These are phyloP conservation scores for Nakaseomyces delphensis DNA, from an alignment of 1,139 yeast genomes.

Conservation along the genomic window DNA sequence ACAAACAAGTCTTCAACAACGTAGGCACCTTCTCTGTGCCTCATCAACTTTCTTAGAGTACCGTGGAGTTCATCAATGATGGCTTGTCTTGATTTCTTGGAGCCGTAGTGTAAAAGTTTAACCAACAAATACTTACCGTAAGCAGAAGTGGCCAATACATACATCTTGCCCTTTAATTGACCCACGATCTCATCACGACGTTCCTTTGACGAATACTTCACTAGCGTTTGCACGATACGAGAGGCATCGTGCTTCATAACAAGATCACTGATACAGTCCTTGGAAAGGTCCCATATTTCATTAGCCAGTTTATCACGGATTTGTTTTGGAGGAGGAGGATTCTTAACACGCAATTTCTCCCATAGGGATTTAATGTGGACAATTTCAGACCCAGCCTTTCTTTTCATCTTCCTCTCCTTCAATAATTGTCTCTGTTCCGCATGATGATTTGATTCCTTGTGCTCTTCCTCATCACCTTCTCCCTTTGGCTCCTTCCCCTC, in stretches of 20 bases:
- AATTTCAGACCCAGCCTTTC: slow-evolving; percentile 79
- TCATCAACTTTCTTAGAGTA: slow-evolving; percentile 80
- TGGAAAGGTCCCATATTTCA: slow-evolving; percentile 77
- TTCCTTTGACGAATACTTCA: slow-evolving; percentile 74
- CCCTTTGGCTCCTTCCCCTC: slow-evolving; percentile 24
- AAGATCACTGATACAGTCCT: slow-evolving; percentile 70
- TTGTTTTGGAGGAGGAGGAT: slow-evolving; percentile 70
- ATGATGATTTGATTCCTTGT: slow-evolving; percentile 39
- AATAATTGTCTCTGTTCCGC: slow-evolving; percentile 73
- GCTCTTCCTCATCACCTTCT: slow-evolving; percentile 20
- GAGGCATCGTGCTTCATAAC: slow-evolving; percentile 96
- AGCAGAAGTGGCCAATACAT: slow-evolving; percentile 79
- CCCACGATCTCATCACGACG: slow-evolving; percentile 65
- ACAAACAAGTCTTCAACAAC: slow-evolving; percentile 91
- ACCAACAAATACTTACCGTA: slow-evolving; percentile 89
- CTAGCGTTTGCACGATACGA: slow-evolving; percentile 87
- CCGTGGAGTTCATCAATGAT: slow-evolving; percentile 86
- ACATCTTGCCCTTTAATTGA: slow-evolving; percentile 67
- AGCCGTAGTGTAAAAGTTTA: slow-evolving; percentile 85
- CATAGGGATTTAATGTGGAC: slow-evolving; percentile 79
- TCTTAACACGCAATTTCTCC: slow-evolving; percentile 85
- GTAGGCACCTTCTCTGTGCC: slow-evolving; percentile 98
- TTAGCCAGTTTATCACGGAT: slow-evolving; percentile 71
- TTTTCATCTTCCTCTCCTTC: slow-evolving; percentile 75
- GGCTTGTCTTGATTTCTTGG: slow-evolving; percentile 64